phyloP scores from a whole-genome alignment of 805 yeast genomes.

The Teunomyces funiuensis region DNA sequence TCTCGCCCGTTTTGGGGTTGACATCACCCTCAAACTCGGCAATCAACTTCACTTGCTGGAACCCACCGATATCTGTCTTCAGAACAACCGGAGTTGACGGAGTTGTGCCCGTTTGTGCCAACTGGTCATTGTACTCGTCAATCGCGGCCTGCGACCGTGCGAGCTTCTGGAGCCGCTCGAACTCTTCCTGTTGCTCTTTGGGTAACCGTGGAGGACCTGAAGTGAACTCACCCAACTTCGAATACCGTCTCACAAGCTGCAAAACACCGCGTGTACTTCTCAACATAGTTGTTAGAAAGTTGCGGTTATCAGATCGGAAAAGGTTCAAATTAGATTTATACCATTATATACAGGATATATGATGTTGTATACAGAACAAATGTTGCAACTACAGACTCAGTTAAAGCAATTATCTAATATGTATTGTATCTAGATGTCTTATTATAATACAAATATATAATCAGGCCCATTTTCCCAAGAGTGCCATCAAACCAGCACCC shows the following conservation, averaged over 20 bases:
- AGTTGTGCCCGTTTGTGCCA: slow-evolving; percentile 27
- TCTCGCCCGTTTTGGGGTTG: slow-evolving; percentile 92
- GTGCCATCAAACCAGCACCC: slow-evolving; percentile 79
- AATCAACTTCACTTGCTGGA: slow-evolving; percentile 69
- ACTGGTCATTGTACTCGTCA: slow-evolving; percentile 63
- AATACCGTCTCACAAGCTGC: slow-evolving; percentile 1
- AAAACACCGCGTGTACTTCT: background rate
- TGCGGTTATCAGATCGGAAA: too few species aligned
- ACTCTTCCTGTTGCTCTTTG: slow-evolving; percentile 83
- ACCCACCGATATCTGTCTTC: slow-evolving; percentile 52
- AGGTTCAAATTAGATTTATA: too few species aligned
- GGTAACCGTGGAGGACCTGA: slow-evolving; percentile 71
- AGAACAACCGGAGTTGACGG: slow-evolving; percentile 11
- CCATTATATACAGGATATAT: background rate
- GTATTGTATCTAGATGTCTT: too few species aligned
- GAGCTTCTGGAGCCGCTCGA: slow-evolving; percentile 77
- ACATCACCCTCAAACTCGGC: slow-evolving; percentile 95
- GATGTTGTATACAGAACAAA: too few species aligned
- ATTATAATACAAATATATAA: too few species aligned
- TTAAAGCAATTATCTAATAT: too few species aligned
- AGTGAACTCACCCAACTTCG: slow-evolving; percentile 16
- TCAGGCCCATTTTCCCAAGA: slow-evolving; percentile 73
- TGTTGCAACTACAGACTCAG: too few species aligned
- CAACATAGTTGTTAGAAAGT: too few species aligned
- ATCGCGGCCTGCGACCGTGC: slow-evolving; percentile 80